These are phyloP conservation scores for Quercus glauca DNA, from an alignment of 306 rosid genomes.

Conservation along the genomic window DNA sequence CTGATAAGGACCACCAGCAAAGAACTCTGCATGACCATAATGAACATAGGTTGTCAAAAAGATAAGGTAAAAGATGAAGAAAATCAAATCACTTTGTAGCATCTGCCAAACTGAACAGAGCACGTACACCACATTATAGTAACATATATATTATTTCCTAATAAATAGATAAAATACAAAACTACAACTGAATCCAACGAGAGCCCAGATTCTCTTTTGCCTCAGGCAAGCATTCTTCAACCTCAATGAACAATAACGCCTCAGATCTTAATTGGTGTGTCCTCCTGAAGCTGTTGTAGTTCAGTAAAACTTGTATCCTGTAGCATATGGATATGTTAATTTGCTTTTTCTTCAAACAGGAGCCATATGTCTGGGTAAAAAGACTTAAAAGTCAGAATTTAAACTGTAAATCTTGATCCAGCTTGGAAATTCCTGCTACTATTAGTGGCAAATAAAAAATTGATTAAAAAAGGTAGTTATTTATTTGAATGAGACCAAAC, in stretches of 20 bases:
- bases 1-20: not conserved
- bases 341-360: not conserved
- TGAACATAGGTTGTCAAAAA: not conserved
- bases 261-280: not conserved
- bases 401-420: constrained; percentile 2
- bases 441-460: not conserved
- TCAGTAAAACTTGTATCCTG: not conserved
- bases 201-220: not conserved
- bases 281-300: not conserved
- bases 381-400: constrained; percentile 22
- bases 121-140: constrained; percentile 3
- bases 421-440: constrained; percentile 18
- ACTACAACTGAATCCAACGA: not conserved
- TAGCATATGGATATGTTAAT: not conserved
- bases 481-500: not conserved
- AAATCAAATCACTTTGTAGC: not conserved
- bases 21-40: not conserved
- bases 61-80: not conserved
- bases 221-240: not conserved
- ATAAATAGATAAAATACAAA: constrained; percentile 11
- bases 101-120: constrained; percentile 11
- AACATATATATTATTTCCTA: constrained; percentile 8
- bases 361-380: not conserved
- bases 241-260: not conserved
- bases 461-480: not conserved